Evolutionary conservation across 306 rosid genomes (phyloP).

Genomic region (Gastrolobium bilobum): DNA sequence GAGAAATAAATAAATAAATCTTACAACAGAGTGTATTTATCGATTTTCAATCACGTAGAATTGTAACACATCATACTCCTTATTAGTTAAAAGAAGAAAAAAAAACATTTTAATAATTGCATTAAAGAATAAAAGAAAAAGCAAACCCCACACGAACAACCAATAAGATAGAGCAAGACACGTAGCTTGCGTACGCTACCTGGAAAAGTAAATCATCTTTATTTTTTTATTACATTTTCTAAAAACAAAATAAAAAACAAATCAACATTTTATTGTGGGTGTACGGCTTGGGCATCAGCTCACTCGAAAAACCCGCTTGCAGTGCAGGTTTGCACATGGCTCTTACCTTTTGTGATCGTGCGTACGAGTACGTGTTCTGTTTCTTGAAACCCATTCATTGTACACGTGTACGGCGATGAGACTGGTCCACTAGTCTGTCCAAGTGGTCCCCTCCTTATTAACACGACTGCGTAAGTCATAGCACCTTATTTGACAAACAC

Average conservation of each 20-base stretch:
- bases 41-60: not conserved
- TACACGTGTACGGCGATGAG: conserved; percentile 68
- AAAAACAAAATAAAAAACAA: conserved; percentile 30
- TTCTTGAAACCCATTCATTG: conserved; percentile 32
- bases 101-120: no score
- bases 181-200: conserved; percentile 19
- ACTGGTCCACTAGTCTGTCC: conserved; percentile 27
- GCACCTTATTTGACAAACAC: not conserved
- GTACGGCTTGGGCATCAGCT: conserved; percentile 50
- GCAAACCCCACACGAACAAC: conserved; percentile 16
- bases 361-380: conserved; percentile 48
- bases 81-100: conserved; percentile 16
- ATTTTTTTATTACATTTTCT: not conserved
- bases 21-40: not conserved
- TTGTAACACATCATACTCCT: not conserved
- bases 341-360: conserved; percentile 53
- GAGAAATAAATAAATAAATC: not conserved
- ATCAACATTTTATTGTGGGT: conserved; percentile 27
- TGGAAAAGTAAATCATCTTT: conserved; percentile 38
- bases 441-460: conserved; percentile 27
- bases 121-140: not conserved
- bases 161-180: conserved; percentile 33
- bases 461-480: not conserved
- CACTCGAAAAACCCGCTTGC: conserved; percentile 43
- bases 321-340: conserved; percentile 67